Percentiles rank a stretch among this genome's conserved stretches.
phyloP scores from a whole-genome alignment of 2,329 filamentous ascomycete genomes.

The Pezicula rhizophila region DNA sequence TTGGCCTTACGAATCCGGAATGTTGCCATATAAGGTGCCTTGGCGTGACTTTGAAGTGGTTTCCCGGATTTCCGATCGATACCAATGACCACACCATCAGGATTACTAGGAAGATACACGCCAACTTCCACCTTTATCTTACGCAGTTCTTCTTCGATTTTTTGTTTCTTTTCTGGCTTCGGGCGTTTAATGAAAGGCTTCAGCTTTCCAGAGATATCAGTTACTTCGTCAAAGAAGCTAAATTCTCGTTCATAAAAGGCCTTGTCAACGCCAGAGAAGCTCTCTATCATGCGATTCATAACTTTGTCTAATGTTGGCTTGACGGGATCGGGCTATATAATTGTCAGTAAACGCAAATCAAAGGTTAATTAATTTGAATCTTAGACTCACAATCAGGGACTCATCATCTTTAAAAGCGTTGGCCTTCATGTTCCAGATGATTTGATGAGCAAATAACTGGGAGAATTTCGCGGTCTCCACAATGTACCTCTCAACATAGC shows the following conservation, averaged over 20 bases:
- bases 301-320: constrained; percentile 92
- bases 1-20: constrained; percentile 89
- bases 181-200: constrained; percentile 86
- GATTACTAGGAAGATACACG: constrained; percentile 94
- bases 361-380: not conserved
- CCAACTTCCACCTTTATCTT: constrained; percentile 97
- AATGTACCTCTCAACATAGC: constrained; percentile 95
- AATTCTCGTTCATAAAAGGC: constrained; percentile 94
- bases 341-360: constrained; percentile 8
- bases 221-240: constrained; percentile 96
- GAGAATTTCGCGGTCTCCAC: constrained; percentile 95
- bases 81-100: constrained; percentile 92
- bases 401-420: constrained; percentile 98
- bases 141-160: constrained; percentile 96
- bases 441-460: constrained; percentile 97
- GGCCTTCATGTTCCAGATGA: constrained; percentile 99
- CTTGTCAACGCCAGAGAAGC: constrained; percentile 73
- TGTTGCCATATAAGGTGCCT: constrained; percentile 97
- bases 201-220: constrained; percentile 88
- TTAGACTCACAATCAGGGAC: constrained; percentile 64
- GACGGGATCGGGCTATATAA: constrained; percentile 68
- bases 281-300: constrained; percentile 73
- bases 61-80: constrained; percentile 98
- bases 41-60: constrained; percentile 93
- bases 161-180: constrained; percentile 97